Evolutionary conservation across 441 rosid species (phyloP), one percentile per base, ranked within the genome.

Genomic region (Corymbia citriodora): DNA sequence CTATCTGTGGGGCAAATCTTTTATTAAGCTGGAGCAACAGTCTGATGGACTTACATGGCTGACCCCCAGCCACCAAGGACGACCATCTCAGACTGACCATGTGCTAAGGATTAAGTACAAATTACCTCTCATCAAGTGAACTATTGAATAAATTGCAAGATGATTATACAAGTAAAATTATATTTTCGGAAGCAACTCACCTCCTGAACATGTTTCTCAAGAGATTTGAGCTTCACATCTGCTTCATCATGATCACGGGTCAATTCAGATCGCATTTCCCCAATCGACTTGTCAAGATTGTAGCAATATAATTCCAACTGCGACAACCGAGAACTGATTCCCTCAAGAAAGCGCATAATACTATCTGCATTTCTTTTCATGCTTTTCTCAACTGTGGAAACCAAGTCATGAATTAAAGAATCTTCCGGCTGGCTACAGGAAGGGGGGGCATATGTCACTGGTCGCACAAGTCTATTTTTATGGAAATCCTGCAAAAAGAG

Each of bases 201-300:
- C 96, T 98, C 99, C 92, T 98, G 99, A 88, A 98, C 92, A 94
- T 97, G 99, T 92, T 98, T 98, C 94, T 96, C 99, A 11, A 98
- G 89, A 86, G 96, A 94, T 92, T 95, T 97, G 82, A 98, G 99
- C 95, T 97, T 97, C 36, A 90, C 61, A 92, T 97, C 99, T 54
- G 97, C 96, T 33, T 98, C 99, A 61, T 91, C 94, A 89, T 95
- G 94, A 89, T 95, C 97, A 89, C 97, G 96, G 81, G 89, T 92
- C 91, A 96, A 92, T 87, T 97, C 99, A 33, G 95, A 90, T 89
- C 96, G 94, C 99, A 98, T 96, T 68, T 98, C 99, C 65, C 98
- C 99, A 53, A 98, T 96, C 2, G 98, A 95, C 93, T 96, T 97
- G 92, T 97, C 99, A 89, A 98, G 98, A 89, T 96, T 98, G 94